Percentiles rank a stretch among this genome's conserved stretches.
Conservation (phyloP, 805 yeast species). For the Metschnikowia bowlesiae region DNA sequence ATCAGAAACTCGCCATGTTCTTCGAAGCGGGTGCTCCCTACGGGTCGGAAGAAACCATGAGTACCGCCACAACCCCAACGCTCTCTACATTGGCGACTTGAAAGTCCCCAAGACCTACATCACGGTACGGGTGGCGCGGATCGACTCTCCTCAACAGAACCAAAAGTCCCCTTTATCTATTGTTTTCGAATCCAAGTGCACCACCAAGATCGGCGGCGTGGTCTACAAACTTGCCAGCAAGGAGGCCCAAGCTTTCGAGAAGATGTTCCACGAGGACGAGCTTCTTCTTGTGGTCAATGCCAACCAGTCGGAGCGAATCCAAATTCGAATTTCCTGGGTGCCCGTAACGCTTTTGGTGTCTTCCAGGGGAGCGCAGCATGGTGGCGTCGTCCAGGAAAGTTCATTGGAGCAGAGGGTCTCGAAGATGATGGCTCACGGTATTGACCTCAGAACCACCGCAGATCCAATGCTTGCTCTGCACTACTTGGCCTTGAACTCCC, state of each 20-base stretch:
- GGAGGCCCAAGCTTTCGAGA: constrained; percentile 10
- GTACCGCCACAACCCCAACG: constrained; percentile 15
- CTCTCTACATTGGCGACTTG: constrained; percentile 25
- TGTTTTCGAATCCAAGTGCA: constrained; percentile 27
- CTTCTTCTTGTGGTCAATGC: constrained; percentile 15
- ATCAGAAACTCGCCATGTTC: constrained; percentile 12
- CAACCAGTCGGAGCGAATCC: constrained; percentile 14
- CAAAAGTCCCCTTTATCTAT: constrained; percentile 18
- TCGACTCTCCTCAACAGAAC: not conserved
- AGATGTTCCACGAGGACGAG: constrained; percentile 6
- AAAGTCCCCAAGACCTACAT: constrained; percentile 31
- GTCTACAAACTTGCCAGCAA: constrained; percentile 18
- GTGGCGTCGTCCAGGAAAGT: constrained; percentile 11
- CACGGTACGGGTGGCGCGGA: constrained; percentile 13
- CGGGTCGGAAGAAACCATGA: constrained; percentile 28
- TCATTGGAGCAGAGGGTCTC: constrained; percentile 9
- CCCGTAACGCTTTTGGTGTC: constrained; percentile 17
- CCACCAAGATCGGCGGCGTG: constrained; percentile 26
- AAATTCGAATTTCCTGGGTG: constrained; percentile 20
- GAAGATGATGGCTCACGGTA: constrained; percentile 8
- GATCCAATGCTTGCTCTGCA: constrained; percentile 22
- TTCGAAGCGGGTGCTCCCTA: constrained; percentile 9
- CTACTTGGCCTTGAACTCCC: constrained; percentile 16
- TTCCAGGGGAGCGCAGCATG: constrained; percentile 12
- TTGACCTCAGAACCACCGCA: constrained; percentile 19